phyloP scores from a whole-genome alignment of 2,329 filamentous ascomycete genomes.

The Leptographium galeiforme region DNA sequence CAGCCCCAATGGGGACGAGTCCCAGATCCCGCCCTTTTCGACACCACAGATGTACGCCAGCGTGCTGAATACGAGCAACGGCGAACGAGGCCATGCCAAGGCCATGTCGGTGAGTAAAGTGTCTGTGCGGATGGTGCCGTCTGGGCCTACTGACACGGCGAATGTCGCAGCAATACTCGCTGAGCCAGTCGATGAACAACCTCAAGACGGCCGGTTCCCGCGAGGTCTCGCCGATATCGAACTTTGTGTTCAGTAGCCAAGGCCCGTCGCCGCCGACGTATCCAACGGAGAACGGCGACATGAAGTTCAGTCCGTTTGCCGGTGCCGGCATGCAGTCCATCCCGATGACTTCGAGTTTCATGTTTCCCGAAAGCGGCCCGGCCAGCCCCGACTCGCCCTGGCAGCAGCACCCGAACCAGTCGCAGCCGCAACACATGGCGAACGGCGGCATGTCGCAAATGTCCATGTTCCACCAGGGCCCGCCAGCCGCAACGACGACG shows the following conservation, averaged over 20 bases:
- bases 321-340: constrained; percentile 1
- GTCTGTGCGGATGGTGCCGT: neutral
- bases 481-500: neutral
- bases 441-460: neutral
- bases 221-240: constrained; percentile 41
- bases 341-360: constrained; percentile 3
- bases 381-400: constrained; percentile 7
- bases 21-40: neutral
- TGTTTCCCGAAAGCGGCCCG: constrained; percentile 8
- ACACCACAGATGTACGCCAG: constrained; percentile 9
- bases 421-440: constrained; percentile 8
- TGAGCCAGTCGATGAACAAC: constrained; percentile 36
- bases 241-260: constrained; percentile 33
- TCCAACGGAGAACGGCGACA: constrained; percentile 26
- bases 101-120: constrained; percentile 25
- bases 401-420: constrained; percentile 10
- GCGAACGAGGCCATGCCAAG: constrained; percentile 21
- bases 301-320: constrained; percentile 13
- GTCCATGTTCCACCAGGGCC: neutral
- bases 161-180: constrained; percentile 32
- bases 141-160: constrained; percentile 10
- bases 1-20: constrained; percentile 31
- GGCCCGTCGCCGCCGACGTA: constrained; percentile 36
- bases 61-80: constrained; percentile 6
- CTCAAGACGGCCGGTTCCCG: constrained; percentile 32